Evolutionary conservation across 768 basidiomycete genomes (phyloP), one percentile per base, ranked within the genome.

Genomic region (Lyophyllum shimeji): DNA sequence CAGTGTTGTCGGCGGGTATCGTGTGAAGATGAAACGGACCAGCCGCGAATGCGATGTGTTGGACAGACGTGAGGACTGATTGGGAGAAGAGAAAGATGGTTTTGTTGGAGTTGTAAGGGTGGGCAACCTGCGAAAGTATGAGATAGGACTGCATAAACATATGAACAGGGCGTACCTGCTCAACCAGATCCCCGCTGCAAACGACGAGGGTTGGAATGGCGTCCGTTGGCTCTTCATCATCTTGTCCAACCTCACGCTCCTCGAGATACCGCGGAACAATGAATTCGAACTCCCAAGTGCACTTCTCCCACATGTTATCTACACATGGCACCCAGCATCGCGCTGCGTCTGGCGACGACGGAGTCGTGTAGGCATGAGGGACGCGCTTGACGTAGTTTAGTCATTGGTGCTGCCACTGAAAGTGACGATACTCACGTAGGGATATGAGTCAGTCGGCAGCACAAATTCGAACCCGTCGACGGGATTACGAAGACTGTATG

Each of bases 321-420:
- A 98, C 72, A 65, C 97, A 99, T 13, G 97, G 97, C n/a, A 98
- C 87, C 97, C 97, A 99, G 64, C 93, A 95, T 65, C 97, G 80
- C n/a, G 96, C 95, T 17, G 93, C 82, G 66, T 95, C 93, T 6
- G 94, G 87, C 7, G 87, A 88, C 0, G 91, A 89, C 0, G 94
- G 87, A 3, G 87, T 89, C 2, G 95, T 93, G 65, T 89, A 98
- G 44, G 89, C 88, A 73, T 98, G 97, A 46, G 96, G 96, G 57
- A 95, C 85, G 60, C 92, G 89, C 93, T 96, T 55, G 53, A 55
- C 25, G 11, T 56, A 23, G 21, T 54, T 68, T n/a, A 63, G 60
- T 52, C 34, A 59, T 23, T 33, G 44, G 18, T 24, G 31, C n/a
- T n/a, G n/a, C 57, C 11, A 25, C 27, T 23, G 7, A 46, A 21